phyloP scores from a whole-genome alignment of 106 monocot species.

The Dendrobium huoshanense region DNA sequence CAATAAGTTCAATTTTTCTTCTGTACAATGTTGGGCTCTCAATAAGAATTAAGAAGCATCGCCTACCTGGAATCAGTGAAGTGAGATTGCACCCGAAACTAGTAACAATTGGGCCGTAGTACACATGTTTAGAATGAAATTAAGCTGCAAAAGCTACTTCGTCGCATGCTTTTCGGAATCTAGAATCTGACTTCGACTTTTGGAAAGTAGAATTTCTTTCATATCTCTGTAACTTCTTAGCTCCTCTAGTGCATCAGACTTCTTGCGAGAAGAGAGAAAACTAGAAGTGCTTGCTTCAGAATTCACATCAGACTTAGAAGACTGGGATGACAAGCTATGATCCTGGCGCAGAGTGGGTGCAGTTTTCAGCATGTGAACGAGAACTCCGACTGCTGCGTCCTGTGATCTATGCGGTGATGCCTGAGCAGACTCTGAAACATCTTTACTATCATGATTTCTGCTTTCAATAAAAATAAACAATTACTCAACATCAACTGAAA shows the following conservation, averaged over 20 bases:
- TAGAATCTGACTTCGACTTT: conserved; percentile 20
- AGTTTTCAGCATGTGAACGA: conserved; percentile 70
- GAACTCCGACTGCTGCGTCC: conserved; percentile 80
- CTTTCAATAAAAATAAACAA: background rate
- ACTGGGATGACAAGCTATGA: conserved; percentile 32
- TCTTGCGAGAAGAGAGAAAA: conserved; percentile 45
- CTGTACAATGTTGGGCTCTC: background rate
- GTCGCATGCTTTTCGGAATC: background rate
- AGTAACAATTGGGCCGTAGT: background rate
- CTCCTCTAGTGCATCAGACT: conserved; percentile 78
- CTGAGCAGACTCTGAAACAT: conserved; percentile 21
- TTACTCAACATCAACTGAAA: background rate
- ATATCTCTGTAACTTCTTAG: conserved; percentile 67
- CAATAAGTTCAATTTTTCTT: background rate
- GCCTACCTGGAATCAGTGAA: background rate
- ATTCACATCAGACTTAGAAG: conserved; percentile 37
- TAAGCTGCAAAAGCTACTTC: background rate
- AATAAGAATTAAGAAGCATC: background rate
- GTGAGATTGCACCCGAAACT: background rate
- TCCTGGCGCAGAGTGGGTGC: conserved; percentile 68
- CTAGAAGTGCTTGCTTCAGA: conserved; percentile 40
- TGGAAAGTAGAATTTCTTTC: conserved; percentile 62
- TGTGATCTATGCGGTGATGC: conserved; percentile 55
- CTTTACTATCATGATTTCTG: conserved; percentile 57
- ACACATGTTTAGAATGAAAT: conserved; percentile 13